Conservation (phyloP, 441 rosid species). For the Croton laevigatus region DNA sequence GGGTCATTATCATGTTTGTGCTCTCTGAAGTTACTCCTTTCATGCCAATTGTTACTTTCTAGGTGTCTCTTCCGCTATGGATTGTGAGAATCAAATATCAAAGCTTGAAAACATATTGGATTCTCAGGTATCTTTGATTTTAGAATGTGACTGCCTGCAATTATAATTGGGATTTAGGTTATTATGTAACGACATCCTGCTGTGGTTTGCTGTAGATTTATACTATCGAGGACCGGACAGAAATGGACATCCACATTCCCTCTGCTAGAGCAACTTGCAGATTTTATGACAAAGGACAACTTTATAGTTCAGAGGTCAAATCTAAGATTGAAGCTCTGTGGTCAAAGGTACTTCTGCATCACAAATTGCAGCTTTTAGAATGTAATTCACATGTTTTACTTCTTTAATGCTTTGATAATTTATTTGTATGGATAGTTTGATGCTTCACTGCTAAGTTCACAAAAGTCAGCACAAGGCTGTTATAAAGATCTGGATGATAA, state of each 20-base stretch:
- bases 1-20: slow-evolving; percentile 1
- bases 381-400: slow-evolving; percentile 17
- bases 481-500: slow-evolving; percentile 49
- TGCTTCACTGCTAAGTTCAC: slow-evolving; percentile 42
- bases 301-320: slow-evolving; percentile 45
- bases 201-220: slow-evolving; percentile 50
- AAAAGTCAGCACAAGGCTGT: slow-evolving; percentile 36
- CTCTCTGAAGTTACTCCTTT: neutral
- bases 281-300: slow-evolving; percentile 52
- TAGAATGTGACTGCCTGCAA: slow-evolving; percentile 14
- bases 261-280: slow-evolving; percentile 53
- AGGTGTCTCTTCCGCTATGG: slow-evolving; percentile 47
- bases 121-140: slow-evolving; percentile 56
- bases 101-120: slow-evolving; percentile 79
- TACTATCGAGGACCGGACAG: slow-evolving; percentile 51
- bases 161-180: neutral
- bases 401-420: slow-evolving; percentile 14
- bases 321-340: slow-evolving; percentile 51
- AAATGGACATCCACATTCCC: slow-evolving; percentile 48
- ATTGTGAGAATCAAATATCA: slow-evolving; percentile 66
- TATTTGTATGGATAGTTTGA: slow-evolving; percentile 54
- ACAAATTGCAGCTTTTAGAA: slow-evolving; percentile 9
- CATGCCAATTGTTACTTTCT: neutral
- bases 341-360: slow-evolving; percentile 56
- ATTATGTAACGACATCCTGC: slow-evolving; percentile 10